Evolutionary conservation across 305 asterid species (phyloP), one percentile per base, ranked within the genome.

Genomic region (Euphrasia arctica): DNA sequence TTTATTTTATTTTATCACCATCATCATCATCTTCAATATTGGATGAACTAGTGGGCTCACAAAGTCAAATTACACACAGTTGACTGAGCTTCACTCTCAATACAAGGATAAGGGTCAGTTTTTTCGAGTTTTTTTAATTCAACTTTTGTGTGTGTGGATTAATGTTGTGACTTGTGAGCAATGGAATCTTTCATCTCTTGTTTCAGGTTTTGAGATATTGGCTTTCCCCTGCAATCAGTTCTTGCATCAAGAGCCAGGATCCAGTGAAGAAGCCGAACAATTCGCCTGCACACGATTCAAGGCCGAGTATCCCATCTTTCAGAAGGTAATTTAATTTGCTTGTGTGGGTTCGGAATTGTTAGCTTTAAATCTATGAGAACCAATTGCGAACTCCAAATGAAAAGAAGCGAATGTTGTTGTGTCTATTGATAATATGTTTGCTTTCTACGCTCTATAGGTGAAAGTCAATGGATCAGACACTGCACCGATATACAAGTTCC

Each of bases 211-310:
- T 25, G 96, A 90, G 82, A 83, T 90, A 72, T 77, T 92, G 81
- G 97, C 94, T 42, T 92, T 92, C 62, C 98, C 98, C 1, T 90
- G 97, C 80, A 89, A 92, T 64, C 98, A 92, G 69, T 92, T 92
- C 83, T 39, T 87, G 82, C 67, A 82, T 65, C 97, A 92, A 80
- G 97, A 92, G 71, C 96, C 97, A 0, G 91, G 91, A 11, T 50
- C 96, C 22, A 87, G 97, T 66, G 68, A 79, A 78, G 90, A 87
- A 48, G 89, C 89, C 5, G 83, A 83, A 27, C 83, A 87, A 9
- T 39, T 39, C 11, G 45, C 12, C 45, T 39, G 45, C 45, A 39
- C 12, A 39, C 9, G 45, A 2, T 92, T 84, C 79, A 90, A 77
- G 64, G 97, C 96, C 31, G 94, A 87, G 78, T 92, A 78, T 77